Evolutionary conservation across 148 eudicot genomes (phyloP).

Genomic region (Limonium bicolor): DNA sequence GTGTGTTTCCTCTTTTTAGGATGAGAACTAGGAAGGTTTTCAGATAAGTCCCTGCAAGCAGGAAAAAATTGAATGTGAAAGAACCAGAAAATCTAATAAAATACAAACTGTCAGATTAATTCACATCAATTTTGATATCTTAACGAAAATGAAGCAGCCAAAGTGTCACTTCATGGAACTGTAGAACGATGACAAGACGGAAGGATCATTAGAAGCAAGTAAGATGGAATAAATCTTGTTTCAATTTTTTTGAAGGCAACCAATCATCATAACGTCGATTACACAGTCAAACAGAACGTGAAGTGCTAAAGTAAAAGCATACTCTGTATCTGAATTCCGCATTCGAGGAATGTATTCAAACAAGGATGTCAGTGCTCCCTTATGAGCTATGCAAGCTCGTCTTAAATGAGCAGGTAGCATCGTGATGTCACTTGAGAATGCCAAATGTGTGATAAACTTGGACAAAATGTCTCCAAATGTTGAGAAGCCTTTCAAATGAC

Average conservation of each 20-base stretch:
- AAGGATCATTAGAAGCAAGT: no score
- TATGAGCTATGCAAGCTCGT: constrained; percentile 80
- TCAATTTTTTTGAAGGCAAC: no score
- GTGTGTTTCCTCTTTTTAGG: constrained; percentile 44
- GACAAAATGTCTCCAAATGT: constrained; percentile 87
- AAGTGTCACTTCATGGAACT: no score
- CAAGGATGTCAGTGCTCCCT: constrained; percentile 60
- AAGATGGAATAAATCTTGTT: no score
- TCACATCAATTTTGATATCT: no score
- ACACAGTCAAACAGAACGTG: no score
- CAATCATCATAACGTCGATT: no score
- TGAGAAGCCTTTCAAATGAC: constrained; percentile 65
- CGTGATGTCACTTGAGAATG: constrained; percentile 34
- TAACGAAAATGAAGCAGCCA: no score
- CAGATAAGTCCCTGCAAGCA: constrained; percentile 52
- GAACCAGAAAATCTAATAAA: no score
- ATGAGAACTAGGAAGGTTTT: constrained; percentile 21
- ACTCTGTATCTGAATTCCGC: constrained; percentile 65
- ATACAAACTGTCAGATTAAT: no score
- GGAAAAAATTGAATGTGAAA: constrained; percentile 1
- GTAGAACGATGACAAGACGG: no score
- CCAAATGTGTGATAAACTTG: constrained; percentile 56
- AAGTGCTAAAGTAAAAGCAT: constrained; percentile 25
- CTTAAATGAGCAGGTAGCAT: constrained; percentile 47
- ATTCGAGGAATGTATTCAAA: constrained; percentile 86